Conservation (phyloP, 805 yeast genomes). For the Wickerhamomyces silvicola region DNA sequence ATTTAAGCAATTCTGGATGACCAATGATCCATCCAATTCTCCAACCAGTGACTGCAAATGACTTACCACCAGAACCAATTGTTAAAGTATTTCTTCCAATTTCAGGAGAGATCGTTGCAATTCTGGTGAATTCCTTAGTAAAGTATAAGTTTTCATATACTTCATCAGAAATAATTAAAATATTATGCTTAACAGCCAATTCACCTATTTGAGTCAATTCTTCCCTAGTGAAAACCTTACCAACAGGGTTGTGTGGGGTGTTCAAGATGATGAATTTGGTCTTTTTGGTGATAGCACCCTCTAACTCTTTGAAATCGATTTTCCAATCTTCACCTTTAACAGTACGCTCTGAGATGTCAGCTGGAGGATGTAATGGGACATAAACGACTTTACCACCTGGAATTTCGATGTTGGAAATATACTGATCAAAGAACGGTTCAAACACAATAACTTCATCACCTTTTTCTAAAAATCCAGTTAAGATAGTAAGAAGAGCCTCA, state of each 20-base stretch:
- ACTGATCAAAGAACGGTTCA: slow-evolving; percentile 96
- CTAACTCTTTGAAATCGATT: slow-evolving; percentile 72
- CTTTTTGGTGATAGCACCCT: slow-evolving; percentile 59
- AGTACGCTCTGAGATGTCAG: slow-evolving; percentile 51
- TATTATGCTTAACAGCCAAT: slow-evolving; percentile 77
- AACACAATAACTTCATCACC: slow-evolving; percentile 96
- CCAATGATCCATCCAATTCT: slow-evolving; percentile 96
- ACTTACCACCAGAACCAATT: slow-evolving; percentile 95
- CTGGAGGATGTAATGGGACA: slow-evolving; percentile 81
- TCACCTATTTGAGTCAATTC: slow-evolving; percentile 75
- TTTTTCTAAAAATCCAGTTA: slow-evolving; percentile 75
- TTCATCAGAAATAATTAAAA: slow-evolving; percentile 84
- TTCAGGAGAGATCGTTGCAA: slow-evolving; percentile 78
- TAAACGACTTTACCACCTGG: slow-evolving; percentile 90
- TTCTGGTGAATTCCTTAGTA: slow-evolving; percentile 62
- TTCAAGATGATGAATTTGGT: slow-evolving; percentile 86
- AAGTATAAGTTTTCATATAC: slow-evolving; percentile 90
- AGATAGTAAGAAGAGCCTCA: slow-evolving; percentile 83
- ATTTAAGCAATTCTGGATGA: slow-evolving; percentile 70
- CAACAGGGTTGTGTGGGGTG: slow-evolving; percentile 95
- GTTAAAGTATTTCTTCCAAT: slow-evolving; percentile 74
- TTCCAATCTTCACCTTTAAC: slow-evolving; percentile 85
- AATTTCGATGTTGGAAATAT: slow-evolving; percentile 87
- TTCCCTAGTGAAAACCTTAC: slow-evolving; percentile 73
- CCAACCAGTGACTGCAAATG: slow-evolving; percentile 99